These are phyloP conservation scores for Termitomyces sp. DNA, from an alignment of 768 basidiomycete genomes.

Conservation along the genomic window DNA sequence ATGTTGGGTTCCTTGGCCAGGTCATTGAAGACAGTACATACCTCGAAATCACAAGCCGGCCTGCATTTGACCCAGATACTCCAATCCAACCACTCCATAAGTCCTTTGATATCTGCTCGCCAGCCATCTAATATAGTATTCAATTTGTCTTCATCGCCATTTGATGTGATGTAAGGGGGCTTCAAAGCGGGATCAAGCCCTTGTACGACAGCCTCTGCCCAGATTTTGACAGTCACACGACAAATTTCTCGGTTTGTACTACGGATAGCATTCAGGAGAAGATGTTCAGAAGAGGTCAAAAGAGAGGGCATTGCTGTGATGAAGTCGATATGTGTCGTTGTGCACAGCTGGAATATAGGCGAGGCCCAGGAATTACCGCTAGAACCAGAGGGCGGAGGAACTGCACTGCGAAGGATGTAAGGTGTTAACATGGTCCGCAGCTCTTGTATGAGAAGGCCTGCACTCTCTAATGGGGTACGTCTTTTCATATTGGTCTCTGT, in stretches of 20 bases:
- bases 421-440: constrained; percentile 4
- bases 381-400: not conserved
- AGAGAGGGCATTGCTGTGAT: constrained; percentile 2
- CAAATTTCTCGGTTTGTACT: constrained; percentile 41
- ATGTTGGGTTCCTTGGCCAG: not conserved
- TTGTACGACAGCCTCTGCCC: constrained; percentile 34
- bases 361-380: constrained; percentile 19
- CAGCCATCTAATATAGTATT: constrained; percentile 22
- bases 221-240: constrained; percentile 37
- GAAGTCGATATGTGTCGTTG: constrained; percentile 22
- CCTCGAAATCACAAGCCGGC: constrained; percentile 41
- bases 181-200: constrained; percentile 16
- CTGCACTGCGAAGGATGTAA: constrained; percentile 5
- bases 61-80: constrained; percentile 42
- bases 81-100: constrained; percentile 54
- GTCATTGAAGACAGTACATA: constrained; percentile 17
- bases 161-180: not conserved
- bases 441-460: not conserved
- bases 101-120: constrained; percentile 23
- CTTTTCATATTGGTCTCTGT: too few relatives aligned
- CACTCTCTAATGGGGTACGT: too few relatives aligned
- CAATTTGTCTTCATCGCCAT: not conserved
- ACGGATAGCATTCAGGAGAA: constrained; percentile 22
- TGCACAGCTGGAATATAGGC: constrained; percentile 24
- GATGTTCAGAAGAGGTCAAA: constrained; percentile 22